Conservation (phyloP, 2,329 filamentous ascomycete species). For the Pleoardoris graminearum region DNA sequence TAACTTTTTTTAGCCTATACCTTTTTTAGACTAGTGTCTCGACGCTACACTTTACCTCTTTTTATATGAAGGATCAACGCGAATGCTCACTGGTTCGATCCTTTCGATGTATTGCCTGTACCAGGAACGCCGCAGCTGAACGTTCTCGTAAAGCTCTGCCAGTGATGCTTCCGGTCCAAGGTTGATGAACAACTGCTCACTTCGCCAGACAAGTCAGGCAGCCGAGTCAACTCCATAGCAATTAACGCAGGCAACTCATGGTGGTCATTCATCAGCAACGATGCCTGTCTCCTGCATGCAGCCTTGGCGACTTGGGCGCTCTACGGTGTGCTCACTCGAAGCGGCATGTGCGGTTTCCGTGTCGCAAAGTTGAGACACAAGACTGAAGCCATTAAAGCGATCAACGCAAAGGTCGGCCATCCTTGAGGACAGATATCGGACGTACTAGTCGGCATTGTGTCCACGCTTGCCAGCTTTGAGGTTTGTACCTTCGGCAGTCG, state of each 20-base stretch:
- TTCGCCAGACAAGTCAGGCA: constrained; percentile 20
- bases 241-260: constrained; percentile 28
- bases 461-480: constrained; percentile 33
- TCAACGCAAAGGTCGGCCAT: constrained; percentile 24
- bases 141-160: constrained; percentile 29
- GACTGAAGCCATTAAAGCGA: constrained; percentile 28
- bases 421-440: constrained; percentile 23
- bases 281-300: constrained; percentile 29
- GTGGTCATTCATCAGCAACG: constrained; percentile 27
- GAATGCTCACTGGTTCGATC: constrained; percentile 23
- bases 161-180: not conserved
- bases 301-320: constrained; percentile 36
- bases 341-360: constrained; percentile 10
- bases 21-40: too few species aligned
- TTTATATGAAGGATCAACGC: constrained; percentile 18
- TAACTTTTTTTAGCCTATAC: too few species aligned
- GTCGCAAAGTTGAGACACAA: constrained; percentile 29
- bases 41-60: too few species aligned
- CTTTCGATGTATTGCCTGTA: constrained; percentile 30
- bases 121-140: constrained; percentile 26
- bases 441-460: constrained; percentile 27
- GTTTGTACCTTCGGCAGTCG: constrained; percentile 9
- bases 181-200: not conserved
- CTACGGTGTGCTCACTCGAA: constrained; percentile 25
- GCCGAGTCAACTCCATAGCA: constrained; percentile 23